Evolutionary conservation across 2,329 filamentous ascomycete species (phyloP), one percentile per base, ranked within the genome.

Genomic region (Atkinsonella hypoxylon): DNA sequence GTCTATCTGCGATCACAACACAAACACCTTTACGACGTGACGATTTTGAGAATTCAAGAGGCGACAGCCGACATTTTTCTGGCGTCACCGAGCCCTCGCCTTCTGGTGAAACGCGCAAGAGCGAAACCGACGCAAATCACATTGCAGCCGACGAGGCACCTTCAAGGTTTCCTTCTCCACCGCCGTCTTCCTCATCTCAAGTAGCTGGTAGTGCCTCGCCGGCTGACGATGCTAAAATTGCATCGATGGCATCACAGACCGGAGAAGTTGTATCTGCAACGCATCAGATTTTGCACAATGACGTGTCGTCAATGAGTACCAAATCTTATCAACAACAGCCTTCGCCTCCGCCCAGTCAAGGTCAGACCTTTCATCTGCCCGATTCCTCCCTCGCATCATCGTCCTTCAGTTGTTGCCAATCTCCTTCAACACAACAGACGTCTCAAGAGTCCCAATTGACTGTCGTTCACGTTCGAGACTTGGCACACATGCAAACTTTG

Each of bases 401-500:
- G 31, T 44, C 44, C 1, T 45, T 48, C 18, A 43, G 31, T 31
- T 46, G 36, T 11, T 38, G 18, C 32, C 46, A 45, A 40, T 32
- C 49, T 9, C 36, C 15, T 38, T 44, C 45, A 15, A 38, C 52
- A 4, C 45, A 45, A 31, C 42, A 53, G 40, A 41, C 53, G 46
- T 38, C 55, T 59, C 49, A 57, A 58, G 38, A 62, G 52, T 53
- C 62, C 45, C 58, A 68, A 48, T 74, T 77, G 49, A 71, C 67
- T 11, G 76, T 77, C 3, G 87, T 97, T 62, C 85, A 87, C 63
- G 83, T 98, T 42, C 86, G 87, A 61, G 89, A 95, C 65, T 74
- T 98, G 47, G 85, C 85, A 41, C 93, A 98, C 63, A 91, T 98
- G 54, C 87, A 93, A 64, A 89, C 81, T 63, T 85, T 98, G 55